Evolutionary conservation across 306 rosid species (phyloP).

Genomic region (Quercus glauca): DNA sequence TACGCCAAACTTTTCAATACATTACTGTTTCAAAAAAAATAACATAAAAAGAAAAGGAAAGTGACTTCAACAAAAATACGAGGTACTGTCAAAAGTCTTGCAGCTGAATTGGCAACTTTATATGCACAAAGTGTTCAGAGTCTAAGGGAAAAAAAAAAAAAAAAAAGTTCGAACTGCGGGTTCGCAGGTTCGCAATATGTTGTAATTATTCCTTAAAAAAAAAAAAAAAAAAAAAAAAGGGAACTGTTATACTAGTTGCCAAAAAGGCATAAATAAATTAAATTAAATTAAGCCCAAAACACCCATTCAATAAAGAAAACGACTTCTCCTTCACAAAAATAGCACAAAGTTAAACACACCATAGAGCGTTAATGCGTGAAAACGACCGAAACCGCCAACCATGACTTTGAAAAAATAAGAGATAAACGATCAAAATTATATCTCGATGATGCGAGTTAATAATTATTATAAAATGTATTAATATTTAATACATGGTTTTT

Average conservation of each 20-base stretch:
- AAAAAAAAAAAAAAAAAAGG: too few species aligned
- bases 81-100: too few species aligned
- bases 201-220: too few species aligned
- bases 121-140: too few species aligned
- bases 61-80: background rate
- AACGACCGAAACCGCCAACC: slow-evolving; percentile 7
- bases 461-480: too few species aligned
- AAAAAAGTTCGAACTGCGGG: too few species aligned
- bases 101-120: too few species aligned
- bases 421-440: too few species aligned
- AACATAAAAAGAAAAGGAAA: background rate
- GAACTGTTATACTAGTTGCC: background rate
- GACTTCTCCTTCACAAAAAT: background rate
- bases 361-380: slow-evolving; percentile 16
- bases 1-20: background rate
- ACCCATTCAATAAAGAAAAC: background rate
- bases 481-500: too few species aligned
- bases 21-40: background rate
- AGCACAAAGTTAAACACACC: background rate
- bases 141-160: too few species aligned
- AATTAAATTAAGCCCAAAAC: background rate
- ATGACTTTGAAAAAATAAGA: background rate
- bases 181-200: too few species aligned
- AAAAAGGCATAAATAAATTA: background rate
- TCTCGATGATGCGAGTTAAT: too few species aligned